These are phyloP conservation scores for Pythium grandisporangium DNA, from an alignment of 352 stramenopile genomes.

Conservation along the genomic window DNA sequence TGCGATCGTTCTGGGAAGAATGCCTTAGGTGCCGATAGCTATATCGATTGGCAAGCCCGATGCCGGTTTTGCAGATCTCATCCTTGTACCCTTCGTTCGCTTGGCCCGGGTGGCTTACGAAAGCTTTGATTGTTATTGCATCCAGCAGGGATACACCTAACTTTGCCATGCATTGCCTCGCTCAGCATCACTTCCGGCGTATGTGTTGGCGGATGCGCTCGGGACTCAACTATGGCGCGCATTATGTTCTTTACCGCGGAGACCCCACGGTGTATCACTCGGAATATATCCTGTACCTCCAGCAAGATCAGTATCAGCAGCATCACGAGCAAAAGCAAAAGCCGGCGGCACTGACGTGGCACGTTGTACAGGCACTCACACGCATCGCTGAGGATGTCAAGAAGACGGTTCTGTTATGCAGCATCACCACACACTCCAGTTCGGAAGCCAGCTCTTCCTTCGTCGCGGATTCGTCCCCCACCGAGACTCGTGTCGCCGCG, in stretches of 20 bases:
- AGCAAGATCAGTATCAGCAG: no score
- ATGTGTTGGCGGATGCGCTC: slow-evolving; percentile 39
- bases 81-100: no score
- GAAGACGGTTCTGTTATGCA: slow-evolving; percentile 64
- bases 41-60: no score
- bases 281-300: slow-evolving; percentile 66
- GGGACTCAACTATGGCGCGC: slow-evolving; percentile 65
- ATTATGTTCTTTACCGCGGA: slow-evolving; percentile 57
- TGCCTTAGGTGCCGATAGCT: slow-evolving; percentile 28
- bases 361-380: slow-evolving; percentile 54
- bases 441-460: no score
- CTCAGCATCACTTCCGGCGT: slow-evolving; percentile 54
- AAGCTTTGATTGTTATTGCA: slow-evolving; percentile 5
- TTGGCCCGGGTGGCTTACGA: no score
- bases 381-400: slow-evolving; percentile 67
- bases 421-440: no score
- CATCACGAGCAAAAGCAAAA: no score
- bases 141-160: no score
- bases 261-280: slow-evolving; percentile 46
- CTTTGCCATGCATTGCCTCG: slow-evolving; percentile 30
- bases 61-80: no score
- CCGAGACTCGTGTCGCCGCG: no score
- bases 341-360: slow-evolving; percentile 19
- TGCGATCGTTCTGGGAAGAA: slow-evolving; percentile 18
- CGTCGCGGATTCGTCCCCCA: no score